Conservation (phyloP, 768 basidiomycete species). For the Kwoniella mangroviensis region DNA sequence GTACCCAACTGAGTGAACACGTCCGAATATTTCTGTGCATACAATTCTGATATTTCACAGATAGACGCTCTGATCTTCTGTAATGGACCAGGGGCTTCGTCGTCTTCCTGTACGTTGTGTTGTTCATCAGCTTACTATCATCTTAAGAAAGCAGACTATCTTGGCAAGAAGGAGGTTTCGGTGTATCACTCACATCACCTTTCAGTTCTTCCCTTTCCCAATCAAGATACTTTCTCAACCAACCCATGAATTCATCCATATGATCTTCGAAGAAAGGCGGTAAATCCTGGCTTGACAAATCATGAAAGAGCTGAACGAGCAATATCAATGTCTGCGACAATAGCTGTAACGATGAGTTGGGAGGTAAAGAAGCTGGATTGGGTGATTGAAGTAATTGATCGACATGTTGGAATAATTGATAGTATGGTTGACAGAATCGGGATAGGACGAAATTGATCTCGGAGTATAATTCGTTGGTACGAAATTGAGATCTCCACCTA, state of each 20-base stretch:
- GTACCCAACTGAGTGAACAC: conserved; percentile 59
- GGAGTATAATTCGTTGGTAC: conserved; percentile 81
- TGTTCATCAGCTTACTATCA: too few species aligned
- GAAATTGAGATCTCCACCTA: conserved; percentile 88
- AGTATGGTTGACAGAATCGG: conserved; percentile 81
- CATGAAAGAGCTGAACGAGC: conserved; percentile 85
- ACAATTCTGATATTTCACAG: conserved; percentile 86
- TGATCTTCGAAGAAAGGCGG: conserved; percentile 92
- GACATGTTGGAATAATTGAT: conserved; percentile 71
- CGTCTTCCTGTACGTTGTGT: conserved; percentile 63
- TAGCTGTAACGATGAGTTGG: conserved; percentile 55
- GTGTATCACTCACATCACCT: conserved; percentile 67
- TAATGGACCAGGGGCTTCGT: conserved; percentile 79
- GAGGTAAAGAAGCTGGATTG: conserved; percentile 50
- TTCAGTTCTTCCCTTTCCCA: conserved; percentile 75
- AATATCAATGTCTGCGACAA: conserved; percentile 77
- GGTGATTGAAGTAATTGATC: conserved; percentile 59
- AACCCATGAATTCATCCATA: conserved; percentile 79
- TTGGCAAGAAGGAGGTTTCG: not conserved
- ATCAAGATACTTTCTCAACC: conserved; percentile 77
- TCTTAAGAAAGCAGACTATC: too few species aligned
- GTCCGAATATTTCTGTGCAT: conserved; percentile 59
- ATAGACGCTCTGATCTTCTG: conserved; percentile 86
- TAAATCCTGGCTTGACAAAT: conserved; percentile 92
- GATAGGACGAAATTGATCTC: conserved; percentile 89